Base-by-base conservation (phyloP, 306 rosid genomes). In the Vigna mungo region DNA sequence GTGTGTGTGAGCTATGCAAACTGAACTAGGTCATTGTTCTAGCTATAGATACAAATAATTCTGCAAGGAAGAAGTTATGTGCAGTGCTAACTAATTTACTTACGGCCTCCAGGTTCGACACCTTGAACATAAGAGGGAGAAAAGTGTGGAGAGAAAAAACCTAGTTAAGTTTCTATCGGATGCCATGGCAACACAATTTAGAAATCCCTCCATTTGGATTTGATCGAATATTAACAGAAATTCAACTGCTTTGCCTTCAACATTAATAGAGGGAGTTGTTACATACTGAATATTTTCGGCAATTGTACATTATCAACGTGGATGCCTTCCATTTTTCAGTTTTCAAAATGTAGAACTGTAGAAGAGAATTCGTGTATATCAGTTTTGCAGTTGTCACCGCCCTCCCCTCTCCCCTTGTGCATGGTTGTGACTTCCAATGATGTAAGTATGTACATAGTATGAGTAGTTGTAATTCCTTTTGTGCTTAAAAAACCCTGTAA, bases 61-160 rank as follows among this genome's bases (percentile, higher is more conserved):
- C n/a, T 17, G 46, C 68, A 15, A 10, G 60, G 27, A 48, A 47
- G 71, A 47, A 36, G 15, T 52, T 48, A 34, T 48, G 60, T 61
- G 68, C 14, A 6, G 65, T 6, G 44, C 21, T 30, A 63, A 71
- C 74, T 76, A 15, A 62, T 67, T 82, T 23, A 25, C 43, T 25
- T 62, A 78, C 59, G 56, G 73, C 72, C 41, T 84, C 49, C 88
- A 95, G 98, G 97, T 95, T 71, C 96, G 97, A 63, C 97, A 92
- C 80, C 92, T 94, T 46, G 97, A 94, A 63, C 89, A 84, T 48
- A 94, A 92, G 88, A 89, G 46, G 93, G 97, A 89, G 88, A 92
- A 90, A 83, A 86, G 81, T 53, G 86, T 94, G 5, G 89, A 87
- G 68, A 87, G 93, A 74, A 83, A 72, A 66, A 67, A 73, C 56